These are phyloP conservation scores for Lachnellula occidentalis DNA, from an alignment of 2,329 filamentous ascomycete genomes.

Conservation along the genomic window DNA sequence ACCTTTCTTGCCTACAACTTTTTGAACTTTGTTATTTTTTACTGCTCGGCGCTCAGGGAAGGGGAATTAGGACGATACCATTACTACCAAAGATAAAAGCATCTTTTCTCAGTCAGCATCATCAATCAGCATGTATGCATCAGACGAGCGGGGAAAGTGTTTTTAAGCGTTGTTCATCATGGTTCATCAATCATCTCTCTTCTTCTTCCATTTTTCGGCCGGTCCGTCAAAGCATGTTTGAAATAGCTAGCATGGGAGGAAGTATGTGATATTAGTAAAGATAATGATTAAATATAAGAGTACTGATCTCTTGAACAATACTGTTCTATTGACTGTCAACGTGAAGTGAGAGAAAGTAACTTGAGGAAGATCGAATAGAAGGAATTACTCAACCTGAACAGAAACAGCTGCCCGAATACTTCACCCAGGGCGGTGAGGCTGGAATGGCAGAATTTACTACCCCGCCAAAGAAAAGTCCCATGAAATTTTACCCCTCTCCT, in stretches of 20 bases:
- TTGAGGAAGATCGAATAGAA: background rate
- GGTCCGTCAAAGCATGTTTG: conserved; percentile 14
- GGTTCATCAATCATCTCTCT: background rate
- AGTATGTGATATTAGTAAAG: conserved; percentile 16
- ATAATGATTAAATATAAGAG: conserved; percentile 15
- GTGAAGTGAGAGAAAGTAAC: background rate
- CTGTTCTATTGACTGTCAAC: background rate
- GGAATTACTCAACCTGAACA: background rate
- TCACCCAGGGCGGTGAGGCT: background rate
- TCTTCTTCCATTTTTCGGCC: conserved; percentile 11
- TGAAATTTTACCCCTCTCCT: background rate
- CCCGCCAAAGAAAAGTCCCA: background rate
- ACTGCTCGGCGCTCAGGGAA: conserved; percentile 14
- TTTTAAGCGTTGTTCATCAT: conserved; percentile 3
- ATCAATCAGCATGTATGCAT: conserved; percentile 13
- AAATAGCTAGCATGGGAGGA: conserved; percentile 1
- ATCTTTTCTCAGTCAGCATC: conserved; percentile 12
- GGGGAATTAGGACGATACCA: conserved; percentile 22
- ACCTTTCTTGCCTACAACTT: conserved; percentile 15
- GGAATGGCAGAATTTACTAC: background rate
- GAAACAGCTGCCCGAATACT: background rate
- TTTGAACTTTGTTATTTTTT: conserved; percentile 8
- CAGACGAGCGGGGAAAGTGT: conserved; percentile 3
- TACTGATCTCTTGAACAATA: background rate
- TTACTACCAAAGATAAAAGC: conserved; percentile 24